Evolutionary conservation across 208 protist species (phyloP).

Genomic region (Trypanosoma boissoni): DNA sequence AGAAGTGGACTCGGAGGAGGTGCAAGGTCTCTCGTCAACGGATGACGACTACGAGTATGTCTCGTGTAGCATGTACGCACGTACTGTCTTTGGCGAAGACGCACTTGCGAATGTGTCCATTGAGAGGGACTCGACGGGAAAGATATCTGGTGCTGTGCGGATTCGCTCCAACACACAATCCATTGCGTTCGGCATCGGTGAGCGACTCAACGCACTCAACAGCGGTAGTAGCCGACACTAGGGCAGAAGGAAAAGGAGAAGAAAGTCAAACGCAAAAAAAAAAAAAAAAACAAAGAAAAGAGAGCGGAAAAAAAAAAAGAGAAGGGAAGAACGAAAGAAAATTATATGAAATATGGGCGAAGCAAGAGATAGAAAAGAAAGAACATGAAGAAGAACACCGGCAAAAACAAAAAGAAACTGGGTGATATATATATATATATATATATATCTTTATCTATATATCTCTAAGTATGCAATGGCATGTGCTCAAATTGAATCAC

Average conservation of each 20-base stretch:
- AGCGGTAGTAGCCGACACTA: slow-evolving; percentile 18
- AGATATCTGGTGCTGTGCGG: slow-evolving; percentile 95
- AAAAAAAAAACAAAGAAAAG: not conserved
- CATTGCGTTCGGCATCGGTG: slow-evolving; percentile 97
- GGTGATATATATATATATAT: too few species aligned
- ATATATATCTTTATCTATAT: slow-evolving; percentile 11
- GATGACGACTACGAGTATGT: slow-evolving; percentile 93
- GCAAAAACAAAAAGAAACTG: not conserved
- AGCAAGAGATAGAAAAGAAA: not conserved
- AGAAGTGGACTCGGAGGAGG: slow-evolving; percentile 26
- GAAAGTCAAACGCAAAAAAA: not conserved
- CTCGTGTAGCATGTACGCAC: slow-evolving; percentile 97
- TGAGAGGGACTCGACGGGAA: slow-evolving; percentile 58
- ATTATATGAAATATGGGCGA: not conserved
- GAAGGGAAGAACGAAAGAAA: not conserved
- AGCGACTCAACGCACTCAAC: slow-evolving; percentile 91
- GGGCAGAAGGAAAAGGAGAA: slow-evolving; percentile 10
- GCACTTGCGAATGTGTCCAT: slow-evolving; percentile 96
- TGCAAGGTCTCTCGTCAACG: slow-evolving; percentile 41
- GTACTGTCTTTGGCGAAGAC: slow-evolving; percentile 97
- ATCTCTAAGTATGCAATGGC: too few species aligned
- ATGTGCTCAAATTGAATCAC: not conserved
- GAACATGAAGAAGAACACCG: slow-evolving; percentile 1
- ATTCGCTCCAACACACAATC: slow-evolving; percentile 97
- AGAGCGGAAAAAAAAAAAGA: slow-evolving; percentile 2